A percentile compares a stretch with the other conserved stretches of the same genome.
Evolutionary conservation across 345 rosid species (phyloP).

Genomic region (Heritiera fomes): DNA sequence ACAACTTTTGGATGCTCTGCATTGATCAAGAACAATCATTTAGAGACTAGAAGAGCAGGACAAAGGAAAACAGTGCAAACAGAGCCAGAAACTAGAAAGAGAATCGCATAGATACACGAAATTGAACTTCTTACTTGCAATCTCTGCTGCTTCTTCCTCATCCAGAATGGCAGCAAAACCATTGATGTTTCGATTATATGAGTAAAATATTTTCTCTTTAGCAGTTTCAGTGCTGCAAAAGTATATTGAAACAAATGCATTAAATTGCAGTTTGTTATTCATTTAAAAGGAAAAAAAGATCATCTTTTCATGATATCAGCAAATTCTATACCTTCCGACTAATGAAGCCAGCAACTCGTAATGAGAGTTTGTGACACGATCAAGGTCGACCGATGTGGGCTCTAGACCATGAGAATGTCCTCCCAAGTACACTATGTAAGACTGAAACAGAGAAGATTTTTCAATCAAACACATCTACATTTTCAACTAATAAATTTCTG

Average conservation of each 20-base stretch:
- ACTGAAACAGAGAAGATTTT: slow-evolving; percentile 3
- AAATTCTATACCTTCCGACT: slow-evolving; percentile 31
- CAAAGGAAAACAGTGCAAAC: too few relatives aligned
- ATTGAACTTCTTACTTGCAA: slow-evolving; percentile 44
- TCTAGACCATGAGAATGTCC: slow-evolving; percentile 31
- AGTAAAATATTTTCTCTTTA: slow-evolving; percentile 57
- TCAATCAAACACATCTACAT: too few relatives aligned
- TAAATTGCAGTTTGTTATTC: background rate
- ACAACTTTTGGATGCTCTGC: slow-evolving; percentile 61
- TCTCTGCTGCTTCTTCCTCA: slow-evolving; percentile 53
- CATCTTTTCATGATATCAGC: background rate
- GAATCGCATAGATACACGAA: background rate
- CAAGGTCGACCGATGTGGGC: slow-evolving; percentile 20
- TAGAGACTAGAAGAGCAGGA: too few relatives aligned
- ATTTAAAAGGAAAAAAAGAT: background rate
- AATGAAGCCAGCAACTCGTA: slow-evolving; percentile 31
- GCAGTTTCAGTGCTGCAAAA: slow-evolving; percentile 49
- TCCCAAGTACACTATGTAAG: slow-evolving; percentile 46
- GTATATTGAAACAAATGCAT: background rate
- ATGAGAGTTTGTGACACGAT: slow-evolving; percentile 27
- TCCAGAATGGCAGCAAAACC: slow-evolving; percentile 68
- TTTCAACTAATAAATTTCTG: too few relatives aligned
- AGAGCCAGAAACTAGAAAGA: background rate
- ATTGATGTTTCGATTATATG: slow-evolving; percentile 55
- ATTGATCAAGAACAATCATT: background rate